Conservation (phyloP, 352 stramenopile species). For the Phytophthora sp. region DNA sequence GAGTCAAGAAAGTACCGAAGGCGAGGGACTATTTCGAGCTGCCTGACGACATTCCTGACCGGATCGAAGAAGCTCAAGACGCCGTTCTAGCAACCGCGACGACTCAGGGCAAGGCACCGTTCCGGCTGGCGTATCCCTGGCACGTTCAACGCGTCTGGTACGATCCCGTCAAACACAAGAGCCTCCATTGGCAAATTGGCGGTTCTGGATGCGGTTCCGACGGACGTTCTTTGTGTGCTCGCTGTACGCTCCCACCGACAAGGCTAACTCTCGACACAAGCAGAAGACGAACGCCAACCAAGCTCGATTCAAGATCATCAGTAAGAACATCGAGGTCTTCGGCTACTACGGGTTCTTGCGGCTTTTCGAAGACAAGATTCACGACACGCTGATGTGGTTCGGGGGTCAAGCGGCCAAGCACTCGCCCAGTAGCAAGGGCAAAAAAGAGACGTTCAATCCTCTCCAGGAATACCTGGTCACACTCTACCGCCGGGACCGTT, state of each 20-base stretch:
- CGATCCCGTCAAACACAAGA: not conserved
- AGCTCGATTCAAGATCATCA: not conserved
- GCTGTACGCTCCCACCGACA: not conserved
- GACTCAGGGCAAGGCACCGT: not conserved
- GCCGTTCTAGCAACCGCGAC: too few species aligned
- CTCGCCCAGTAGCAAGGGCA: not conserved
- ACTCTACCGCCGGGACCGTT: not conserved
- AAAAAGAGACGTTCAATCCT: not conserved
- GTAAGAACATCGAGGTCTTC: not conserved
- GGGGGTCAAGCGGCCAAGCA: not conserved
- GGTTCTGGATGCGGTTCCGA: not conserved
- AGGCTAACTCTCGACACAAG: not conserved
- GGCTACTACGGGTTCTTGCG: slow-evolving; percentile 2
- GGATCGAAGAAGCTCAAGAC: not conserved
- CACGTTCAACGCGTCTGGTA: not conserved
- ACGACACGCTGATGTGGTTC: slow-evolving; percentile 7
- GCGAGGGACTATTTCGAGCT: too few species aligned
- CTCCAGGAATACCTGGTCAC: not conserved
- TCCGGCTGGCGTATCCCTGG: slow-evolving; percentile 4
- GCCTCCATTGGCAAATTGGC: not conserved
- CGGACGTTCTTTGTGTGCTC: not conserved
- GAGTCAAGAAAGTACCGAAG: too few species aligned
- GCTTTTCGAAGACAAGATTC: not conserved
- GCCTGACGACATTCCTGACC: not conserved
- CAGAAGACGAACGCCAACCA: not conserved